Conservation (phyloP, 2,329 filamentous ascomycete genomes). For the Hirsutella minnesotensis region DNA sequence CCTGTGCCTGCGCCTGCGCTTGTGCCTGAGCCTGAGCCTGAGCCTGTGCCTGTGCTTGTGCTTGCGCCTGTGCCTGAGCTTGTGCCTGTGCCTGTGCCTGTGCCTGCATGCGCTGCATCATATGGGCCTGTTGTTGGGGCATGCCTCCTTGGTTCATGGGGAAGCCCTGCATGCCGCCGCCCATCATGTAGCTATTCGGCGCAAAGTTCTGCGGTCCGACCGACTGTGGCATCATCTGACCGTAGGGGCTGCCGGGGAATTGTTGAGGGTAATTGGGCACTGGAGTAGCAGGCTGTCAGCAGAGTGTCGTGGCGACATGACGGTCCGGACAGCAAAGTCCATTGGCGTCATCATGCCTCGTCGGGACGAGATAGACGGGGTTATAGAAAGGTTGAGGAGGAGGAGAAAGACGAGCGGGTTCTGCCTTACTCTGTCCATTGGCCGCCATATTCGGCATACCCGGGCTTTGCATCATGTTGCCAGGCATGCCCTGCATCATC, state of each 20-base stretch:
- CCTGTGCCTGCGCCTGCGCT: constrained; percentile 5
- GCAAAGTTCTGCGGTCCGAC: constrained; percentile 40
- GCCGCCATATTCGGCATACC: constrained; percentile 46
- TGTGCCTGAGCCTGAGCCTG: constrained; percentile 14
- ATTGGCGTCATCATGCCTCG: not conserved
- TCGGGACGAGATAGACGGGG: not conserved
- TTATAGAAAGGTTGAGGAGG: constrained; percentile 4
- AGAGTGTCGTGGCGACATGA: not conserved
- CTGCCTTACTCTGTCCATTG: constrained; percentile 47
- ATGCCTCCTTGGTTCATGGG: constrained; percentile 41
- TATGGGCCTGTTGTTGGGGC: constrained; percentile 31
- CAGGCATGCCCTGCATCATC: constrained; percentile 43
- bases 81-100: constrained; percentile 21
- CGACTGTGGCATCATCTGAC: constrained; percentile 36
- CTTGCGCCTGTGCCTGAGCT: constrained; percentile 17
- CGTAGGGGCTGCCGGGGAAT: constrained; percentile 46
- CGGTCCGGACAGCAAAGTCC: not conserved
- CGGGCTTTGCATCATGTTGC: constrained; percentile 52
- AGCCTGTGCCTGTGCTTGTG: constrained; percentile 15
- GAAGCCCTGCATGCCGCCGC: constrained; percentile 39
- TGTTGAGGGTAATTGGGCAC: constrained; percentile 48
- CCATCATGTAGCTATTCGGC: constrained; percentile 36
- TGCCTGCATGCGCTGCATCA: constrained; percentile 31
- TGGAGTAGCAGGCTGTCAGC: constrained; percentile 15
- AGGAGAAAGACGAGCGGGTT: not conserved